Evolutionary conservation across 75 land plant genomes (phyloP).

Genomic region (Pinus taeda): DNA sequence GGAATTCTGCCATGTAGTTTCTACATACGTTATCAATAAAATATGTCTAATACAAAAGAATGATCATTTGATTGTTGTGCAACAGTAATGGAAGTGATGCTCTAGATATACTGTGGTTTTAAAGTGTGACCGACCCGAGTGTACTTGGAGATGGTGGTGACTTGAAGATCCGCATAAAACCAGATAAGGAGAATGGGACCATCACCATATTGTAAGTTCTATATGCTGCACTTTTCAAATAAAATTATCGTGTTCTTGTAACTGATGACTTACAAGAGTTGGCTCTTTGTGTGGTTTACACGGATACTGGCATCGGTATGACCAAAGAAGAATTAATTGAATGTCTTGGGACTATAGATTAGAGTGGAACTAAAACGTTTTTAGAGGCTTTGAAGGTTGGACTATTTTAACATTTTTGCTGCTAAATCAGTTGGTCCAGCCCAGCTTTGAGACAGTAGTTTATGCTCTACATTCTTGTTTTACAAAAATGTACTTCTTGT

Average conservation of each 20-base stretch:
- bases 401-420: not conserved
- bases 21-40: too few relatives aligned
- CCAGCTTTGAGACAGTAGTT: not conserved
- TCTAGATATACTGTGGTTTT: conserved; percentile 64
- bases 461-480: not conserved
- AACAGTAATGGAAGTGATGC: conserved; percentile 83
- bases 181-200: too few relatives aligned
- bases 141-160: conserved; percentile 13
- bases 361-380: conserved; percentile 42
- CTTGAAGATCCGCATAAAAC: too few relatives aligned
- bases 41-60: too few relatives aligned
- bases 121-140: conserved; percentile 62
- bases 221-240: not conserved
- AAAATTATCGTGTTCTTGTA: not conserved
- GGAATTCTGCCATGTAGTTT: too few relatives aligned
- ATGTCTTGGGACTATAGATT: too few relatives aligned
- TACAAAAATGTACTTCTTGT: not conserved
- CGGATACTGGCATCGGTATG: conserved; percentile 18
- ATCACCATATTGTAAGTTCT: conserved; percentile 3
- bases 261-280: not conserved
- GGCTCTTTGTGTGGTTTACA: conserved; percentile 11
- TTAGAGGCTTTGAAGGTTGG: conserved; percentile 62
- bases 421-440: not conserved
- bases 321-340: too few relatives aligned
- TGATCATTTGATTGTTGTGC: too few relatives aligned